A percentile compares a stretch with the other conserved stretches of the same genome.
Conservation (phyloP, 495 filamentous ascomycete species). For the Pseudevernia furfuracea region DNA sequence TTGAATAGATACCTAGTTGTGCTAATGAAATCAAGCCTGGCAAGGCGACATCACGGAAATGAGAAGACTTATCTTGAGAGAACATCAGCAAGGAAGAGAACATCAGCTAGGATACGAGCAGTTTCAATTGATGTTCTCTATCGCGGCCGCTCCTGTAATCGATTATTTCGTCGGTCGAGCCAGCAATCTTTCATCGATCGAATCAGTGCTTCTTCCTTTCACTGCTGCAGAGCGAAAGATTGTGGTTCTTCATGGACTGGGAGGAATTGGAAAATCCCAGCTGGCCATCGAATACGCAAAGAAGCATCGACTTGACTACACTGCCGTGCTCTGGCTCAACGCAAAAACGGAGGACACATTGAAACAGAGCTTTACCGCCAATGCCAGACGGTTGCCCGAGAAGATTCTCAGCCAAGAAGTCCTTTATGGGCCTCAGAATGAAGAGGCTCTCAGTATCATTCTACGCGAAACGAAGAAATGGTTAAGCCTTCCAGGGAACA, state of each 20-base stretch:
- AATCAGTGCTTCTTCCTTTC: not conserved
- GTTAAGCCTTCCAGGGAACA: not conserved
- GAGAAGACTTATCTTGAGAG: not conserved
- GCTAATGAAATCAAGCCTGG: not conserved
- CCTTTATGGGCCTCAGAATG: slow-evolving; percentile 10
- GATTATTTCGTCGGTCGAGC: not conserved
- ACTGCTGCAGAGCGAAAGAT: not conserved
- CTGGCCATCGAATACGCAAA: slow-evolving; percentile 25
- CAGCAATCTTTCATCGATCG: not conserved
- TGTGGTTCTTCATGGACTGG: slow-evolving; percentile 26
- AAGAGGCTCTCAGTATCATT: not conserved
- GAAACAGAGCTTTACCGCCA: slow-evolving; percentile 19
- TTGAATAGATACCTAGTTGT: not conserved
- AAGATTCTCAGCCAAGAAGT: not conserved
- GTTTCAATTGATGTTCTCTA: not conserved
- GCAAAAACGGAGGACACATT: slow-evolving; percentile 17
- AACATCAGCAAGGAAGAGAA: too few species aligned
- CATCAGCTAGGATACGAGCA: not conserved
- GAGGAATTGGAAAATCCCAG: slow-evolving; percentile 34
- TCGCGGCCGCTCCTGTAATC: not conserved
- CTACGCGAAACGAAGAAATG: not conserved
- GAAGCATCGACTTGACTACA: slow-evolving; percentile 19
- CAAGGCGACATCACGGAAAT: not conserved
- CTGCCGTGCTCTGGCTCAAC: slow-evolving; percentile 26
- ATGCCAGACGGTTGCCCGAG: slow-evolving; percentile 8